Percentiles rank a stretch among this genome's conserved stretches.
Evolutionary conservation across 305 asterid genomes (phyloP).

Genomic region (Petunia hybrid): DNA sequence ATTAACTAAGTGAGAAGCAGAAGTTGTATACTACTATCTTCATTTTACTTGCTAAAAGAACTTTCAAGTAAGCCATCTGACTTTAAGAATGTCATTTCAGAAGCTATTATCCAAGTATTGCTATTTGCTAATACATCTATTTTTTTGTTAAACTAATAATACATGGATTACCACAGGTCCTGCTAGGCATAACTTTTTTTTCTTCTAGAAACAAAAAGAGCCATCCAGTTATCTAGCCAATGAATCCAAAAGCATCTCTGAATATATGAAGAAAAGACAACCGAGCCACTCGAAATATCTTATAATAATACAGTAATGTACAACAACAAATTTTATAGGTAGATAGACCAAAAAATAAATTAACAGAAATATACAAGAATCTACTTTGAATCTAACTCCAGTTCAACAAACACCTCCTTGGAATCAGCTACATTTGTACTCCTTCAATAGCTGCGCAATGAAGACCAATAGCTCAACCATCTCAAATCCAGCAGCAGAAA

Average conservation of each 20-base stretch:
- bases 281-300: neutral
- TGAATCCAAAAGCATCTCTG: neutral
- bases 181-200: neutral
- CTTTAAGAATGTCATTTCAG: no score
- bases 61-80: no score
- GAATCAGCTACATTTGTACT: slow-evolving; percentile 26
- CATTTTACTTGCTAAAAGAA: no score
- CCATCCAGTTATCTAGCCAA: neutral
- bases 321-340: neutral
- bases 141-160: no score
- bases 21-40: no score
- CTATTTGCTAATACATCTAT: no score
- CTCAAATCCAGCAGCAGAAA: slow-evolving; percentile 89
- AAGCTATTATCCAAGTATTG: no score
- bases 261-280: neutral
- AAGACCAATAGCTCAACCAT: slow-evolving; percentile 91
- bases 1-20: no score
- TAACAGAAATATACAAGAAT: slow-evolving; percentile 7
- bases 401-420: slow-evolving; percentile 25
- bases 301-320: neutral
- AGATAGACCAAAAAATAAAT: neutral
- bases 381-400: neutral
- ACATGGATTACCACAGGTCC: no score
- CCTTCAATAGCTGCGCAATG: slow-evolving; percentile 67
- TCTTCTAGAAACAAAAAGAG: neutral